Base-by-base conservation (phyloP, 2,329 filamentous ascomycete genomes). In the Sporothrix protearum region DNA sequence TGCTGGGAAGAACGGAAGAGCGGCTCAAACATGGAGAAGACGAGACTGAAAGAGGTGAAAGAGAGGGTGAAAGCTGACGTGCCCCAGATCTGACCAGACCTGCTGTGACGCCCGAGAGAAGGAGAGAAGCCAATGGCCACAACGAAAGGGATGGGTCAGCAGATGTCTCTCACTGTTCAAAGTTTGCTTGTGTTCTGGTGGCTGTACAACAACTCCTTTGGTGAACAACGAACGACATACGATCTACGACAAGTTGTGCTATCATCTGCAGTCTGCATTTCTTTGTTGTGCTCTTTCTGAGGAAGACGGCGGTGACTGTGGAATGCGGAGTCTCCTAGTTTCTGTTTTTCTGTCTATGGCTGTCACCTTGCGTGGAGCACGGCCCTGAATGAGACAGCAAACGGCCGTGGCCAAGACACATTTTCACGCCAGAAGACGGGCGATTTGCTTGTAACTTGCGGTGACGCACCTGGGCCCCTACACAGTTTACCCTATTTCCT, bases 341-440 rank as follows among this genome's bases (percentile, higher is more conserved):
- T 51, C 3, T 51, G n/a, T 51, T n/a, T 51, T n/a, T 25, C 6
- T 10, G 8, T n/a, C 7, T 22, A 7, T 53, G 30, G 9, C 5
- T 12, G 39, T 19, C 22, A 30, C 39, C 51, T 25, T 55, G 30
- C 30, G 30, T 59, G 55, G 51, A 55, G 16, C 30, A 61, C 39
- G 30, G 19, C 55, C 55, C 16, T 45, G 12, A 36, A 53, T 70
- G 57, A 70, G 68, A 70, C 68, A 70, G 57, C 42, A 63, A 69
- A 70, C 68, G 55, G 68, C 10, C 30, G 33, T 51, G 55, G n/a
- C 59, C 59, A 61, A 70, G 68, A 63, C 68, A 39, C 19, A 28
- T 51, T 63, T 36, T 16, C 59, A 53, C 25, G 57, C 68, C 55
- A 14, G 25, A 33, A 33, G 28, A 67, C 19, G 28, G n/a, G 47